Evolutionary conservation across 164 flowering plant genomes (phyloP), one percentile per base, ranked within the genome.

Genomic region (Paratinospora sagittata): DNA sequence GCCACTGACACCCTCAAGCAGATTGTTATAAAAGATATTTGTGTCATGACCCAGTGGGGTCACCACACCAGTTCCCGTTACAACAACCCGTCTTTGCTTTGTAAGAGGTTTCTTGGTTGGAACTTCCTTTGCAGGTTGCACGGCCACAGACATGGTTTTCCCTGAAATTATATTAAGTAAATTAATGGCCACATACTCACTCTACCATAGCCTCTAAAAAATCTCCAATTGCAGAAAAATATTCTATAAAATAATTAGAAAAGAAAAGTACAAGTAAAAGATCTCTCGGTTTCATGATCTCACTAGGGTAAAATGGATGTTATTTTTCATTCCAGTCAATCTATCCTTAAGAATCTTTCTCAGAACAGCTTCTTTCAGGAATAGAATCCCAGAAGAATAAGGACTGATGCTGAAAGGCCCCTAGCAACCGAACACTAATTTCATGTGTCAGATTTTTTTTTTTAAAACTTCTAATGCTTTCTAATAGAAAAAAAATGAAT

Each of bases 1-100:
- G 45, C 99, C 99, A 77, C 99, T 96, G 79, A 83, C 88, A 72
- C 99, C 99, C 65, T 91, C 91, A 72, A 96, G 98, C 71, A 96
- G 86, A 81, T 91, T 96, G 78, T 87, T 82, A 74, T 96, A 96
- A 76, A 93, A 91, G 49, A 80, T 78, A 70, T 93, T 90, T n/a
- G 89, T 85, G 39, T 96, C 93, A 68, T 91, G 86, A 73, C 99
- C 99, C 75, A 93, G 66, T 11, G 99, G 88, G 26, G 90, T 85
- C 68, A 84, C 96, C 66, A 93, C 97, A 65, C 99, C 95, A 86
- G 89, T 80, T 34, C 99, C 99, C 14, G 99, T 96, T 80, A 96
- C 98, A 61, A 96, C 98, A 19, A 96, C 98, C 73, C 96, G 88
- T 74, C 96, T 85, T 75, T 88, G 85, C 80, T 86, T 87, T n/a